A percentile compares a stretch with the other conserved stretches of the same genome.
Evolutionary conservation across 139 green algal species (phyloP).

Genomic region (Volvox reticuliferus): DNA sequence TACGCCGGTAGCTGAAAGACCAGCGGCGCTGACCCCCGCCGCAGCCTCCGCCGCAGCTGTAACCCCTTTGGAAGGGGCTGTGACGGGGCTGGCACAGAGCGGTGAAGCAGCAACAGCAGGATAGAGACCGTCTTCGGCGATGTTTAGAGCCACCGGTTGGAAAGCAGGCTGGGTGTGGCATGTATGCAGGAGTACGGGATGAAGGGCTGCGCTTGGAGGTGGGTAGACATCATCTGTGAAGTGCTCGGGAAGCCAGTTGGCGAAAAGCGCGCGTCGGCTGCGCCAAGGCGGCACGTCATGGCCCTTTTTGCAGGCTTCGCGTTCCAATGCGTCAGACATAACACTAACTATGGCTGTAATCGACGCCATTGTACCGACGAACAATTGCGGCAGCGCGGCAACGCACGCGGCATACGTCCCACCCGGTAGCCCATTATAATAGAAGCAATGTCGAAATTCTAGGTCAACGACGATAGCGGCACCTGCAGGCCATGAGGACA

Average conservation of each 20-base stretch:
- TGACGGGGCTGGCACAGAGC: too few species aligned
- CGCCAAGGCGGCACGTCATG: constrained; percentile 29
- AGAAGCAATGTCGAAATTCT: background rate
- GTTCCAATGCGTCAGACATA: background rate
- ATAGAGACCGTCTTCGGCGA: too few species aligned
- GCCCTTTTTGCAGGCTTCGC: background rate
- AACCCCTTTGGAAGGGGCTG: too few species aligned
- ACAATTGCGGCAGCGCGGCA: background rate
- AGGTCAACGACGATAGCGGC: background rate
- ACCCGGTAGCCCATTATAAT: background rate
- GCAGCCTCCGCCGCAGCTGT: too few species aligned
- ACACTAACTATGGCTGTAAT: background rate
- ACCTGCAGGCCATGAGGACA: background rate
- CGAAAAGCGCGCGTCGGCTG: background rate
- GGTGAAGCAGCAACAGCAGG: too few species aligned
- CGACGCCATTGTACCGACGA: background rate
- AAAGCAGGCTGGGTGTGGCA: background rate
- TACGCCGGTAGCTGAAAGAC: too few species aligned
- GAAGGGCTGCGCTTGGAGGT: background rate
- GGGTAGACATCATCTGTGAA: background rate
- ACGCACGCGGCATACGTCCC: background rate
- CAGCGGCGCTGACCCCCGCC: too few species aligned
- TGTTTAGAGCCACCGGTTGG: background rate
- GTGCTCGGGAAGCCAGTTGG: constrained; percentile 12
- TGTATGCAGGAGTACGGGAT: constrained; percentile 16